Conservation (phyloP, 23 red algal species). For the Cyanidioschyzon merolae region DNA sequence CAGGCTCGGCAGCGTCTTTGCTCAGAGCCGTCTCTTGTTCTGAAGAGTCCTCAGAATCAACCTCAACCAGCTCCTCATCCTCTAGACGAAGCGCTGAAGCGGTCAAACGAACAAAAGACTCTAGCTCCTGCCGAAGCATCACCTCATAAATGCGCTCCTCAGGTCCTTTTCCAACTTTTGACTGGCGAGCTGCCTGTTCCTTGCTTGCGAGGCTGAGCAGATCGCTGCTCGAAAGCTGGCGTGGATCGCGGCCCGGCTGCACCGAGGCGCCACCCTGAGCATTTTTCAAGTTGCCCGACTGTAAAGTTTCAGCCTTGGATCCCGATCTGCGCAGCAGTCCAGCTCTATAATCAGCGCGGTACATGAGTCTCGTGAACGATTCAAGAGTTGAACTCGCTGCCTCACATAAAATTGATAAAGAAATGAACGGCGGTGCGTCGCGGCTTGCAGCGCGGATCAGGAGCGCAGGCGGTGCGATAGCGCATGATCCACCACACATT, state of each 20-base stretch:
- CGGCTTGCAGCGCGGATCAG: too few species aligned
- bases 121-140: conserved; percentile 11
- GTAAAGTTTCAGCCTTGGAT: neutral
- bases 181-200: neutral
- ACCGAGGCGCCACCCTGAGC: neutral
- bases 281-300: neutral
- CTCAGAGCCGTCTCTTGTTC: neutral
- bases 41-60: neutral
- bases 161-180: neutral
- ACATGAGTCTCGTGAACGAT: neutral
- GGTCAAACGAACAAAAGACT: conserved; percentile 29
- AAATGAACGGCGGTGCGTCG: too few species aligned
- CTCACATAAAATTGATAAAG: too few species aligned
- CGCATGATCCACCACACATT: too few species aligned
- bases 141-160: conserved; percentile 12
- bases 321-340: neutral
- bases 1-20: neutral
- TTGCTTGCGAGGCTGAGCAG: neutral
- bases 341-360: neutral
- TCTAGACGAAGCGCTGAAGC: conserved; percentile 34
- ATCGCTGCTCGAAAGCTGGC: neutral
- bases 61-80: neutral
- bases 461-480: too few species aligned
- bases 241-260: neutral
- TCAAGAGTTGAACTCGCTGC: neutral